Base-by-base conservation (phyloP, 1,139 yeast genomes). In the Kluyveromyces marxianus region DNA sequence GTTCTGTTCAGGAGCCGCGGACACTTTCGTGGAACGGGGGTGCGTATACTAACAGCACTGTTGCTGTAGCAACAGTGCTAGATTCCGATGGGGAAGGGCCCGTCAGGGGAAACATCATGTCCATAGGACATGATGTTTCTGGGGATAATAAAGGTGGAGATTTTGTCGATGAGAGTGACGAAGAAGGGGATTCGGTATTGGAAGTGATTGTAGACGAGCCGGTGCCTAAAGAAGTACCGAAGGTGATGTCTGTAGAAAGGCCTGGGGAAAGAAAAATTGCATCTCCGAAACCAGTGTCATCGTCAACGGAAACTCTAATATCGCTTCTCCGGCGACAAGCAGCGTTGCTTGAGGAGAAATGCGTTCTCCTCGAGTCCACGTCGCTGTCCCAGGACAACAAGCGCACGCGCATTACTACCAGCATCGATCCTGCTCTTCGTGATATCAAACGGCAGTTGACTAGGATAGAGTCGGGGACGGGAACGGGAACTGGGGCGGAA, bases 301-400 rank as follows among this genome's bases (percentile, higher is more conserved):
- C 21, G 21, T 14, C 21, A 14, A 14, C 21, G 21, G 21, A 10
- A 7, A 10, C 26, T 41, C 34, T 58, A 7, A 56, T 62, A 7
- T 42, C 39, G 8, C 42, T 48, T 3, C 48, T 62, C 10, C 50
- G 50, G 37, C 46, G 45, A 29, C 58, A 58, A 48, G 44, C 56
- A 7, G 40, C 42, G 21, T 37, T 54, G 6, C 45, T 62, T 34
- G 38, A 47, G n/a, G 47, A 51, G 25, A 63, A 60, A 49, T 60
- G 65, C 44, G 46, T 46, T 6, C 52, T 60, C 4, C 50, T 63
- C 36, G 65, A 60, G 46, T 61, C 67, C 1, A 60, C 66, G 3
- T 58, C 65, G 2, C 43, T 63, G 25, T 61, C 66, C n/a, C 63
- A 60, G 44, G 65, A 58, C 47, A 52, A 54, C 24, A 62, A 63